A percentile compares a stretch with the other conserved stretches of the same genome.
Evolutionary conservation across 2,329 filamentous ascomycete species (phyloP).

Genomic region (Neopestalotiopsis rosae): DNA sequence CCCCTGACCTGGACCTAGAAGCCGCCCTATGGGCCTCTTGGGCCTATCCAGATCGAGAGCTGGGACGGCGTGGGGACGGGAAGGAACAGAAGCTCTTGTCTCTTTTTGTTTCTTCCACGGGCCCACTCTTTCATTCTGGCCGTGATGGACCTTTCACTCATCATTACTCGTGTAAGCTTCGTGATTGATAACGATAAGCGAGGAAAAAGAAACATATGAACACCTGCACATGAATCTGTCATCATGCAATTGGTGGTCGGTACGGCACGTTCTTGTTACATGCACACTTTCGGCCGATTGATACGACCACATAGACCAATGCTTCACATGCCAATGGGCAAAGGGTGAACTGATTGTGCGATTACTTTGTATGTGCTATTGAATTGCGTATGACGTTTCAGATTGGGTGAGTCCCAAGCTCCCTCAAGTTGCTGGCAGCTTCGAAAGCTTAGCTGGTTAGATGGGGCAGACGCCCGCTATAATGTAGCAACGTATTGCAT

Average conservation of each 20-base stretch:
- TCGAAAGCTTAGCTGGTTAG: slow-evolving; percentile 1
- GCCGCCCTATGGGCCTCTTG: neutral
- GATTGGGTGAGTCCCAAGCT: neutral
- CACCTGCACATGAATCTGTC: neutral
- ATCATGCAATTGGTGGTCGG: neutral
- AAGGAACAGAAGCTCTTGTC: no score
- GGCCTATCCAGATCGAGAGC: neutral
- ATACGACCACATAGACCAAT: neutral
- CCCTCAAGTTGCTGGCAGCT: neutral
- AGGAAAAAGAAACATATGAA: neutral
- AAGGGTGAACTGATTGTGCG: no score
- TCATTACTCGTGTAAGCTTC: neutral
- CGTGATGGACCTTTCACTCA: neutral
- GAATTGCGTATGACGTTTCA: slow-evolving; percentile 13
- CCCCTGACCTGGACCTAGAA: neutral
- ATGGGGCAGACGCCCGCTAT: neutral
- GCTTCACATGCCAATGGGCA: slow-evolving; percentile 9
- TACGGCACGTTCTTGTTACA: neutral
- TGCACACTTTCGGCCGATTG: slow-evolving; percentile 3
- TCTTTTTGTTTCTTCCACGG: no score
- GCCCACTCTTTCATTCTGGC: neutral
- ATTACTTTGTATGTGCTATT: neutral
- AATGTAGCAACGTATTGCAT: slow-evolving; percentile 10
- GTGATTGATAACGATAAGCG: slow-evolving; percentile 13
- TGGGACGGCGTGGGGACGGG: neutral